These are phyloP conservation scores for Phaseolus lunatus DNA, from an alignment of 306 rosid species.

Conservation along the genomic window DNA sequence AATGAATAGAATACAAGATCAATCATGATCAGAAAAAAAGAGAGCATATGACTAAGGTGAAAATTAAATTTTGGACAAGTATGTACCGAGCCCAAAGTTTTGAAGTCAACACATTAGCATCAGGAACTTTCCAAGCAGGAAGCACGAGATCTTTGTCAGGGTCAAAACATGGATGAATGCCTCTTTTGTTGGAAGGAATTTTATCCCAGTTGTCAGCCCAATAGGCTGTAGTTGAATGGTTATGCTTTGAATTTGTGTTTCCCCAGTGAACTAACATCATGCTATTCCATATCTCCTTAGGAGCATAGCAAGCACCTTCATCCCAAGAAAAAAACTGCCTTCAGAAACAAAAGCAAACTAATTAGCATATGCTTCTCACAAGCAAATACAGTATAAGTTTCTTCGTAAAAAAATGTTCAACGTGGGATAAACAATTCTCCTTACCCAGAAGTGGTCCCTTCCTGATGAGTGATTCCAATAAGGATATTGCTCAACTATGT, in stretches of 20 bases:
- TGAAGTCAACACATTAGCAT: slow-evolving; percentile 57
- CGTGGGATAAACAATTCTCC: slow-evolving; percentile 29
- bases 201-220: slow-evolving; percentile 92
- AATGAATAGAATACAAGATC: slow-evolving; percentile 12
- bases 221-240: slow-evolving; percentile 95
- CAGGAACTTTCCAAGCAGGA: slow-evolving; percentile 97
- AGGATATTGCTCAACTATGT: slow-evolving; percentile 75
- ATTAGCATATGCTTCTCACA: slow-evolving; percentile 47
- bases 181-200: slow-evolving; percentile 71
- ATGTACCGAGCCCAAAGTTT: slow-evolving; percentile 81
- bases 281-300: slow-evolving; percentile 99
- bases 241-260: slow-evolving; percentile 88
- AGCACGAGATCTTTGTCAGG: slow-evolving; percentile 95
- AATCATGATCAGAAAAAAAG: slow-evolving; percentile 27
- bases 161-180: slow-evolving; percentile 92
- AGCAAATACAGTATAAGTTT: slow-evolving; percentile 27
- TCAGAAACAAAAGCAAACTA: slow-evolving; percentile 53
- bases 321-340: slow-evolving; percentile 98
- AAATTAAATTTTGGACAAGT: slow-evolving; percentile 2
- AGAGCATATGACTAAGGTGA: slow-evolving; percentile 23
- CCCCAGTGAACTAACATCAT: slow-evolving; percentile 99
- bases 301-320: slow-evolving; percentile 99
- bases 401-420: slow-evolving; percentile 29
- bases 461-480: slow-evolving; percentile 95
- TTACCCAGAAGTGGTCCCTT: slow-evolving; percentile 96